phyloP scores from a whole-genome alignment of 768 basidiomycete genomes.

The Obba rivulosa region DNA sequence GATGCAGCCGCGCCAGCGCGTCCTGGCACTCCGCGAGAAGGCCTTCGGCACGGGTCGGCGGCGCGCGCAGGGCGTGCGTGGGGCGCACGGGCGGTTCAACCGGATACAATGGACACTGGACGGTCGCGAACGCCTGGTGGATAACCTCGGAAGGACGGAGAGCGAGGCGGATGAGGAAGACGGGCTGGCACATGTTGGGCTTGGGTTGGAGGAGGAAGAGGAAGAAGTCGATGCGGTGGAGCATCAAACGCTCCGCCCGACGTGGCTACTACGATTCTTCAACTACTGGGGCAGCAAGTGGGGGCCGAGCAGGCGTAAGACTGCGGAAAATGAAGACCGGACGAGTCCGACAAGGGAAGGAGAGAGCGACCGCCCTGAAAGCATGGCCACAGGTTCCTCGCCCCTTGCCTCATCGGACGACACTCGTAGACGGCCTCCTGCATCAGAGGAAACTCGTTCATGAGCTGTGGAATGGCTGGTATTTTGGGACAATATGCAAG shows the following conservation, averaged over 20 bases:
- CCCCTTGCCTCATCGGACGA: not conserved
- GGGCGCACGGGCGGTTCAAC: constrained; percentile 56
- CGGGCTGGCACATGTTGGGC: constrained; percentile 18
- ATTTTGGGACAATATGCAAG: not conserved
- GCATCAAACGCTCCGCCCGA: constrained; percentile 57
- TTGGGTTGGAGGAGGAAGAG: constrained; percentile 23
- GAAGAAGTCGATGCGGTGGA: constrained; percentile 52
- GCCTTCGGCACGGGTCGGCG: constrained; percentile 61
- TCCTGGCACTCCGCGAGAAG: constrained; percentile 59
- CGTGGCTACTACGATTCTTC: constrained; percentile 75
- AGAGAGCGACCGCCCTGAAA: not conserved
- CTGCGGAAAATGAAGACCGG: not conserved
- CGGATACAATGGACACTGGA: constrained; percentile 69
- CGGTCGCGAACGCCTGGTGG: constrained; percentile 56
- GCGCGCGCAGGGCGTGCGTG: constrained; percentile 46
- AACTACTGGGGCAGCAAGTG: constrained; percentile 71
- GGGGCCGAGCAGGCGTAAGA: constrained; percentile 24
- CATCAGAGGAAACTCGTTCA: no score
- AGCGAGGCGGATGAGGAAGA: constrained; percentile 73
- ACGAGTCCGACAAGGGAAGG: not conserved
- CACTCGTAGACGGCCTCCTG: no score
- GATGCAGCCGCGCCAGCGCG: constrained; percentile 52
- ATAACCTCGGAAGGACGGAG: constrained; percentile 65
- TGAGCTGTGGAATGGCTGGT: no score
- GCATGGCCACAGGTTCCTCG: not conserved